Conservation (phyloP, 257 asterid genomes). For the Forsythia suspensa region DNA sequence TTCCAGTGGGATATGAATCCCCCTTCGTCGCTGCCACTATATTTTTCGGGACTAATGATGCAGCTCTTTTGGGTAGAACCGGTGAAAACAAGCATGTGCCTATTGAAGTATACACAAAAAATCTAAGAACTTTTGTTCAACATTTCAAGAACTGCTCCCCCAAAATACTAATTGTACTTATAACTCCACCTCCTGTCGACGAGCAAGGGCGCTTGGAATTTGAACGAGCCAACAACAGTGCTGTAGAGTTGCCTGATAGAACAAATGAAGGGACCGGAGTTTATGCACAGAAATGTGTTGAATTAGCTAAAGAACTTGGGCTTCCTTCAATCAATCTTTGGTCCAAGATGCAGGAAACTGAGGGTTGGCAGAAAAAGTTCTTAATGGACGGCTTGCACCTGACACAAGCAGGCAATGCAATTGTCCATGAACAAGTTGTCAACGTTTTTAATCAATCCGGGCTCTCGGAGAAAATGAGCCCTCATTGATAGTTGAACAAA, state of each 20-base stretch:
- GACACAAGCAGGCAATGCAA: slow-evolving; percentile 71
- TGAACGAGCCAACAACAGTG: slow-evolving; percentile 67
- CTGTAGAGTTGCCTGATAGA: slow-evolving; percentile 66
- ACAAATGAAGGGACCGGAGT: slow-evolving; percentile 62
- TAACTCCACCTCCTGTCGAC: slow-evolving; percentile 88
- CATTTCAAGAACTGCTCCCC: slow-evolving; percentile 71
- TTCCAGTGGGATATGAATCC: slow-evolving; percentile 59
- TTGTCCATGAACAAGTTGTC: slow-evolving; percentile 52
- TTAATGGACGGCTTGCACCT: slow-evolving; percentile 85
- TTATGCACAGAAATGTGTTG: slow-evolving; percentile 68
- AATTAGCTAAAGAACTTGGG: slow-evolving; percentile 70
- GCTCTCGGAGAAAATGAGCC: slow-evolving; percentile 23
- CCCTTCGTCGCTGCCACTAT: slow-evolving; percentile 72
- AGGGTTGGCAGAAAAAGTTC: slow-evolving; percentile 67
- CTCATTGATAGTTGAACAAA: too few relatives aligned
- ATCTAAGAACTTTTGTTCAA: slow-evolving; percentile 58
- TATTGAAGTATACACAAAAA: slow-evolving; percentile 74
- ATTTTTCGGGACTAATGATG: slow-evolving; percentile 91
- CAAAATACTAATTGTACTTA: slow-evolving; percentile 58
- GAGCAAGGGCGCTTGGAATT: slow-evolving; percentile 62
- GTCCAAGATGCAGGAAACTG: slow-evolving; percentile 89
- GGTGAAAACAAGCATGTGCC: slow-evolving; percentile 86
- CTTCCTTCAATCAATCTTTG: slow-evolving; percentile 75
- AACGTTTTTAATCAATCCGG: slow-evolving; percentile 57
- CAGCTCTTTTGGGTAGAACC: slow-evolving; percentile 70